Evolutionary conservation across 768 basidiomycete genomes (phyloP), one percentile per base, ranked within the genome.

Genomic region (Dioszegia hungarica): DNA sequence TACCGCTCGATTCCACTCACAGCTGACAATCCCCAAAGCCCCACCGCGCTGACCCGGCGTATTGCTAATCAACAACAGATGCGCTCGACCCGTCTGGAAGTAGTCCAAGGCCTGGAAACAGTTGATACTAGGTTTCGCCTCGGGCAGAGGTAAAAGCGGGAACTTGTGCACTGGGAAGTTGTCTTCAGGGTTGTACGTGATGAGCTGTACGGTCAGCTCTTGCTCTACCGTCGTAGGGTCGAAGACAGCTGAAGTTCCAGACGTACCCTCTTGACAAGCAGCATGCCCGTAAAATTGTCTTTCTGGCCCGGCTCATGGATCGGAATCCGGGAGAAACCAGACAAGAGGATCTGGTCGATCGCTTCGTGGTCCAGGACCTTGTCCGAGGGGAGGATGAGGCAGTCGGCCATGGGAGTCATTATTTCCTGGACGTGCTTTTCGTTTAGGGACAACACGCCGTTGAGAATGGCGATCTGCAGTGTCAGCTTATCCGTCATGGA

Each of bases 31-130:
- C 1, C 94, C 94, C 25, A 95, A 82, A 0, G 85, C 92, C 34
- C 93, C 93, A 22, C 88, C 88, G 5, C 84, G 79, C 19, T 80
- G 75, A 0, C 94, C 94, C 1, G 94, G 94, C 0, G 88, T 88
- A 17, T 80, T 81, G 64, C 87, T 89, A 36, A 99, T 83, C 28
- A 99, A 77, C 12, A 97, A 79, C 48, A 99, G 79, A 78, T 99
- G 94, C 0, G 92, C 90, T 39, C 93, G 84, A 1, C 94, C 94
- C 0, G 92, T 93, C 81, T 95, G 94, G 75, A 78, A 93, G 72
- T 92, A 94, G 73, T 95, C 91, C 41, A 97, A 77, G 0, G 91
- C 91, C 72, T 97, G 90, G 79, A 95, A 90, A 66, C 73, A 95
- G 67, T 90, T 93, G 72, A 95, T 93, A 10, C 83, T 81, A 0